Base-by-base conservation (phyloP, 2,329 filamentous ascomycete genomes). In the Microsporum ferrugineum region DNA sequence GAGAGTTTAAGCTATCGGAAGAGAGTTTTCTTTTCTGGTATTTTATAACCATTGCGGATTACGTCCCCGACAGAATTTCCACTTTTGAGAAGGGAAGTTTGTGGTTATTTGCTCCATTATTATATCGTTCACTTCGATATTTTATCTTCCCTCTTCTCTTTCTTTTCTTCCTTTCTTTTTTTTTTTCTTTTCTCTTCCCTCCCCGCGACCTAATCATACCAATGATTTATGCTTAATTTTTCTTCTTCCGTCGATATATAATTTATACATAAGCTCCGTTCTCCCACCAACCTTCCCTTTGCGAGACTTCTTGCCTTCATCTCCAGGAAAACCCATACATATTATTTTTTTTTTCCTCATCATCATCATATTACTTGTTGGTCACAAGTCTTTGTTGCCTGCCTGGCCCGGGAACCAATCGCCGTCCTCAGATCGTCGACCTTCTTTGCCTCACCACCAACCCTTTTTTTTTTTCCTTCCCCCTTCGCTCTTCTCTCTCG, bases 161-260 rank as follows among this genome's bases (percentile, higher is more conserved):
- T 43, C n/a, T 12, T 41, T 43, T 43, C 17, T n/a, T n/a, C 17
- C 10, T 36, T 43, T 43, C 39, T 43, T 43, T 43, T 43, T n/a
- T n/a, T 43, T 43, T 43, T 43, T 43, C 39, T 43, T 43, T 43
- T 43, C 39, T n/a, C 39, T 38, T 38, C 34, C 27, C 39, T 47
- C 57, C 57, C 57, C 57, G 41, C 57, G 57, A 47, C 38, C 57
- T 47, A 47, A 47, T 31, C 38, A 43, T 45, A 43, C 41, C 57
- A 58, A 58, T 53, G 57, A 45, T 58, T 58, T 58, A 58, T 58
- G 57, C 57, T 58, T 58, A 58, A 41, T 58, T 58, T 47, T 58
- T 58, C 29, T 58, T 41, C 36, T 47, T 31, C 31, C 57, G 38
- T 38, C n/a, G n/a, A 38, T 57, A 57, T 57, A 57, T 41, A 38